phyloP scores from a whole-genome alignment of 495 filamentous ascomycete species.

The Annulohypoxylon moriforme region DNA sequence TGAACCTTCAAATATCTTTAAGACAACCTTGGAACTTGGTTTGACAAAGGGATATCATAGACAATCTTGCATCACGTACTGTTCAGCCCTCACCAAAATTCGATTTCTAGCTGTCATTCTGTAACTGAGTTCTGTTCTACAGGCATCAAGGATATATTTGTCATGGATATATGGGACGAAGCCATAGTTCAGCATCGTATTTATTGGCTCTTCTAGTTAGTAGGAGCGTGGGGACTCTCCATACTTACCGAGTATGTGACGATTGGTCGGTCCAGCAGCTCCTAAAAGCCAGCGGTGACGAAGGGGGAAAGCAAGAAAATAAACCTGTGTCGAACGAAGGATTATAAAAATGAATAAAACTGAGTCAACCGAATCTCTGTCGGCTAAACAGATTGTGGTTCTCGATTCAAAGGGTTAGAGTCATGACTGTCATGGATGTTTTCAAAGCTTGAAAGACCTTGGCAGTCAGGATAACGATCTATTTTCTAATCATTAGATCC shows the following conservation, averaged over 20 bases:
- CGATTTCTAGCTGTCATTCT: background rate
- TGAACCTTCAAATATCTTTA: background rate
- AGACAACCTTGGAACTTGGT: background rate
- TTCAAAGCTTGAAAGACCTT: background rate
- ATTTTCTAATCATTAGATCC: constrained; percentile 9
- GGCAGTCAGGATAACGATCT: background rate
- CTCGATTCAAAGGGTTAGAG: too few relatives aligned
- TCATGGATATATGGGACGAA: background rate
- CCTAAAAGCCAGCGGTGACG: background rate
- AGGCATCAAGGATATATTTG: background rate
- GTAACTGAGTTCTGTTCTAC: background rate
- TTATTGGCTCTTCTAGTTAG: background rate
- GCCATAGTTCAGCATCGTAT: background rate
- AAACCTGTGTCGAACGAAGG: background rate
- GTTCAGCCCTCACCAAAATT: background rate
- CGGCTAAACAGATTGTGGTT: background rate
- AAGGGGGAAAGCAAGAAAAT: background rate
- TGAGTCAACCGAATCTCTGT: background rate
- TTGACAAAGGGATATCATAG: background rate
- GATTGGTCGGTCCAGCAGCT: background rate
- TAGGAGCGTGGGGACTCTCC: background rate
- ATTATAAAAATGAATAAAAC: background rate
- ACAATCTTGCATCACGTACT: background rate
- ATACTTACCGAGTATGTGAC: background rate
- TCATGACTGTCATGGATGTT: background rate